Conservation (phyloP, 805 yeast genomes). For the Martiniozyma abietophila region DNA sequence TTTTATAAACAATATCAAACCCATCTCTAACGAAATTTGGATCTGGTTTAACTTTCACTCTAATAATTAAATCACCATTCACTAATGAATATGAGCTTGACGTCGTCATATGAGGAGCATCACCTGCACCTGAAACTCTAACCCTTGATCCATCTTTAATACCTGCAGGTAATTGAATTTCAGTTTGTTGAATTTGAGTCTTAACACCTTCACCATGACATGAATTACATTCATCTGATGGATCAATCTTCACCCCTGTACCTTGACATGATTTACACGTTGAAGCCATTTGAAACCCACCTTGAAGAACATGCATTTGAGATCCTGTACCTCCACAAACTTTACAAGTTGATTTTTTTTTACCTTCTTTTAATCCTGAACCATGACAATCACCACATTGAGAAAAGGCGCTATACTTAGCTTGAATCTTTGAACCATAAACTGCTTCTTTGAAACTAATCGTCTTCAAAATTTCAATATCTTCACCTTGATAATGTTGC, state of each 20-base stretch:
- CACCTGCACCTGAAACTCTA: constrained; percentile 83
- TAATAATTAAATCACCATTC: constrained; percentile 83
- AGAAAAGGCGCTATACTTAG: constrained; percentile 66
- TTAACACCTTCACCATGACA: constrained; percentile 91
- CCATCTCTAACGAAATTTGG: constrained; percentile 57
- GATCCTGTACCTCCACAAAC: constrained; percentile 93
- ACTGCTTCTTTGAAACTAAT: constrained; percentile 81
- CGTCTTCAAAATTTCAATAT: constrained; percentile 68
- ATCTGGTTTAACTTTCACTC: constrained; percentile 73
- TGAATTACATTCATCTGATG: constrained; percentile 57
- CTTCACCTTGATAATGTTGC: constrained; percentile 82
- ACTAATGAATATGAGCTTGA: constrained; percentile 58
- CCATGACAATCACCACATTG: constrained; percentile 78
- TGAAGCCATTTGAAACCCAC: constrained; percentile 95
- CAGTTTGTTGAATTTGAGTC: constrained; percentile 57
- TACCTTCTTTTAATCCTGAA: constrained; percentile 72
- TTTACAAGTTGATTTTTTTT: constrained; percentile 67
- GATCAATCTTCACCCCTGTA: constrained; percentile 67
- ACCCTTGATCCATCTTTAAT: constrained; percentile 78
- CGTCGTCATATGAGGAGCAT: constrained; percentile 69
- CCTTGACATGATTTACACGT: constrained; percentile 88
- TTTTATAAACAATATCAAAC: constrained; percentile 53
- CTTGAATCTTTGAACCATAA: constrained; percentile 59
- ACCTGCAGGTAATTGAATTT: constrained; percentile 83
- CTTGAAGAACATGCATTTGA: constrained; percentile 71